Base-by-base conservation (phyloP, 495 filamentous ascomycete genomes). In the Physcia stellaris region DNA sequence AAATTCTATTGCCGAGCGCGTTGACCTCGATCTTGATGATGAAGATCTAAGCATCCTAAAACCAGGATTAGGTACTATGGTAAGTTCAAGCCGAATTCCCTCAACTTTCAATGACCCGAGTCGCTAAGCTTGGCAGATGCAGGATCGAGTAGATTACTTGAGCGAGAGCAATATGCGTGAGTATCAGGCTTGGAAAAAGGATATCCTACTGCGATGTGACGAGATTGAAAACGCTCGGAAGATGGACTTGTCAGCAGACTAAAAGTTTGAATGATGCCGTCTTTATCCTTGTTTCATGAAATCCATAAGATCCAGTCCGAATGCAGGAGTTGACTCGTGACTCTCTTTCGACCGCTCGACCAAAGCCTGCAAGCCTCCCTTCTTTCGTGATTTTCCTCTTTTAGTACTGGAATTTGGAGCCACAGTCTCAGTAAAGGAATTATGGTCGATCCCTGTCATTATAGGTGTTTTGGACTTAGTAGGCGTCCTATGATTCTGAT, bases 61-160 rank as follows among this genome's bases (percentile, higher is more conserved):
- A 21, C 68, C 71, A 12, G 71, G 72, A 39, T 48, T 77, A 18
- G 80, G 80, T 11, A 85, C 78, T 2, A 90, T 90, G 83, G 47
- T 49, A 19, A 18, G 26, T 28, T 7, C 26, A 28, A 7, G 26
- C 26, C 26, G 26, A 7, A 32, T 31, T 11, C 10, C 3, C 19
- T 31, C 16, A 13, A n/a, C 11, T 6, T 11, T 34, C n/a, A 11
- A 24, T 23, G 13, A 7, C 2, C 6, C 23, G 11, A 23, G 4
- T 33, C 18, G 12, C 18, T n/a, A 49, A 13, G 7, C 10, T n/a
- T 6, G 13, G 16, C 29, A 54, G 51, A 79, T 93, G 60, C 83
- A 92, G 57, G 78, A 81, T 42, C 67, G 72, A 30, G 77, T 86
- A 39, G 84, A 94, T 57, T 92, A 75, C 55, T 53, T 94, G 49